A percentile compares a stretch with the other conserved stretches of the same genome.
Evolutionary conservation across 2,329 filamentous ascomycete genomes (phyloP).

Genomic region (Penicillium sp.): DNA sequence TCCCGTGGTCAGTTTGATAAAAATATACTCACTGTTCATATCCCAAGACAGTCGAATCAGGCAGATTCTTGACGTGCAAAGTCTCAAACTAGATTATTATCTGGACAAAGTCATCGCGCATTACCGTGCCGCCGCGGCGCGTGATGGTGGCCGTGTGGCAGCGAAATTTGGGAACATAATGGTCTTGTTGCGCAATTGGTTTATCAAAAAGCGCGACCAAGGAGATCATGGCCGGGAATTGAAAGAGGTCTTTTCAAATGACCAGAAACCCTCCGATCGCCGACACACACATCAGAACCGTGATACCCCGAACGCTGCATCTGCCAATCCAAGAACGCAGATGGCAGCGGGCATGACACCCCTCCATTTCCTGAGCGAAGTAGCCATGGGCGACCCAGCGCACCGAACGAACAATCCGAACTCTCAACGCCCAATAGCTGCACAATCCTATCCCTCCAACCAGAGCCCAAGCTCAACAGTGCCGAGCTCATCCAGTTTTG

Average conservation of each 20-base stretch:
- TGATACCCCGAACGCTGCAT: background rate
- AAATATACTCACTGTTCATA: conserved; percentile 61
- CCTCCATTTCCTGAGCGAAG: conserved; percentile 34
- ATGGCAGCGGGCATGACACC: conserved; percentile 24
- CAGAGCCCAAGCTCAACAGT: background rate
- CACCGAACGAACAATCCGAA: conserved; percentile 5
- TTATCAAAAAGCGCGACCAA: conserved; percentile 41
- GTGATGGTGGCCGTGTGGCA: conserved; percentile 56
- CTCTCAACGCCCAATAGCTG: background rate
- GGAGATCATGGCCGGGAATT: conserved; percentile 23
- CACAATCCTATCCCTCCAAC: background rate
- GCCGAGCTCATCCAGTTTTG: background rate
- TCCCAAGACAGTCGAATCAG: conserved; percentile 58
- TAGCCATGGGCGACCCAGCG: conserved; percentile 32
- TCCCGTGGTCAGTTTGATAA: conserved; percentile 62
- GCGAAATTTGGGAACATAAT: conserved; percentile 64
- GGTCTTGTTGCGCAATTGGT: conserved; percentile 62
- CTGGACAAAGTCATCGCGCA: conserved; percentile 62
- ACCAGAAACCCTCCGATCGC: conserved; percentile 1
- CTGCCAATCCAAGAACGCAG: background rate
- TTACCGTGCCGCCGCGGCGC: conserved; percentile 55
- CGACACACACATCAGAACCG: background rate
- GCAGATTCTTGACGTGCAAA: conserved; percentile 59
- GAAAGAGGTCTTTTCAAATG: conserved; percentile 18
- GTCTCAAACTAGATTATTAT: conserved; percentile 58